Conservation (phyloP, 306 rosid genomes). For the Ziziphus jujuba region DNA sequence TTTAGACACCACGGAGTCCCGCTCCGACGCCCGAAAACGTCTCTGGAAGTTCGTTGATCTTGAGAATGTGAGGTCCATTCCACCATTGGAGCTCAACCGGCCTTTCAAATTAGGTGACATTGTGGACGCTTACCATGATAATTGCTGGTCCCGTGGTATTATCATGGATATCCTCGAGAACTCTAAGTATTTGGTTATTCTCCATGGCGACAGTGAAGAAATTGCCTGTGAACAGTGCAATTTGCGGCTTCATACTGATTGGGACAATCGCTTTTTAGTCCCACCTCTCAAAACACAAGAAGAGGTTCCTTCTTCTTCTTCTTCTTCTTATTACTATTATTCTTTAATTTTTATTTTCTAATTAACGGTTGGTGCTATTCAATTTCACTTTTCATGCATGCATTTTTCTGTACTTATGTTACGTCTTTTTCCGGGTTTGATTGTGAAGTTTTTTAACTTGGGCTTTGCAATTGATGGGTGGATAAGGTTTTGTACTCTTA, state of each 20-base stretch:
- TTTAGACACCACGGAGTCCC: not conserved
- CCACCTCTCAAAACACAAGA: slow-evolving; percentile 31
- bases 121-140: slow-evolving; percentile 25
- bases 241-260: slow-evolving; percentile 33
- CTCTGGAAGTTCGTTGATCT: slow-evolving; percentile 5
- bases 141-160: slow-evolving; percentile 28
- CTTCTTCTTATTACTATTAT: no score
- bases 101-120: slow-evolving; percentile 33
- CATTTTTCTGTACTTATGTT: not conserved
- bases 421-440: not conserved
- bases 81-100: slow-evolving; percentile 6
- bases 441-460: no score
- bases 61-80: slow-evolving; percentile 31
- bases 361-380: no score
- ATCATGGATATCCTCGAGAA: slow-evolving; percentile 29
- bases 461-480: no score
- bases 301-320: not conserved
- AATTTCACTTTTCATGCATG: no score
- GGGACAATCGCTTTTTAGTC: slow-evolving; percentile 36
- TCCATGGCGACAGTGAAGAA: not conserved
- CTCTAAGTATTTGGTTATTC: slow-evolving; percentile 17
- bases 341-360: no score
- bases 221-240: slow-evolving; percentile 15
- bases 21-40: not conserved
- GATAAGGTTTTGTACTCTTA: not conserved